Percentiles rank a stretch among this genome's conserved stretches.
phyloP scores from a whole-genome alignment of 352 stramenopile genomes.

The Detonula confervacea region DNA sequence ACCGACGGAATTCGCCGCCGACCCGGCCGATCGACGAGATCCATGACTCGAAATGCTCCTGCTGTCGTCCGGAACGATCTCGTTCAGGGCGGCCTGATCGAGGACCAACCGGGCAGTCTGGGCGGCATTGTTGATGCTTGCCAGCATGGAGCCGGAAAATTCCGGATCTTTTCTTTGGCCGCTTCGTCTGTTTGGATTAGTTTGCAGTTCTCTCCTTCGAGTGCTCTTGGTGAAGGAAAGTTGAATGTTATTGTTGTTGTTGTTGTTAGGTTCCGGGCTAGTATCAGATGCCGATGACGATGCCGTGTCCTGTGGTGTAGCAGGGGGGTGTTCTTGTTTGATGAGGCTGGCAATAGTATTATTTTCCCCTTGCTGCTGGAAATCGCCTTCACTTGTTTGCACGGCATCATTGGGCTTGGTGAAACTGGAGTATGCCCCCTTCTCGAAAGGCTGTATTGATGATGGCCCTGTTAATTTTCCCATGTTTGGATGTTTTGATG shows the following conservation, averaged over 20 bases:
- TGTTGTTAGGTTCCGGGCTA: slow-evolving; percentile 3
- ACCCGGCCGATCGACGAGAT: background rate
- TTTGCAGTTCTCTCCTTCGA: background rate
- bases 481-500: slow-evolving; percentile 8
- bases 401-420: background rate
- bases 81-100: slow-evolving; percentile 23
- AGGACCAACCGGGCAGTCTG: slow-evolving; percentile 49
- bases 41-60: slow-evolving; percentile 26
- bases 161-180: background rate
- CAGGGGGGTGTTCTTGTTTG: too few species aligned
- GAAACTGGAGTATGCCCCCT: background rate
- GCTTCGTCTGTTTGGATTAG: background rate
- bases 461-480: slow-evolving; percentile 34
- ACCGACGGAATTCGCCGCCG: slow-evolving; percentile 12
- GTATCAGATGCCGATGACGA: too few species aligned
- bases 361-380: background rate
- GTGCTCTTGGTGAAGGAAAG: background rate
- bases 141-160: slow-evolving; percentile 22
- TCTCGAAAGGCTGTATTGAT: background rate
- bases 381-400: background rate
- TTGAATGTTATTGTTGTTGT: background rate
- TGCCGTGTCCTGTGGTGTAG: background rate
- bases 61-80: slow-evolving; percentile 8
- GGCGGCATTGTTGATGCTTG: slow-evolving; percentile 42
- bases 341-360: too few species aligned